Evolutionary conservation across 2,329 filamentous ascomycete genomes (phyloP), one percentile per base, ranked within the genome.

Genomic region (Grosmannia serpens): DNA sequence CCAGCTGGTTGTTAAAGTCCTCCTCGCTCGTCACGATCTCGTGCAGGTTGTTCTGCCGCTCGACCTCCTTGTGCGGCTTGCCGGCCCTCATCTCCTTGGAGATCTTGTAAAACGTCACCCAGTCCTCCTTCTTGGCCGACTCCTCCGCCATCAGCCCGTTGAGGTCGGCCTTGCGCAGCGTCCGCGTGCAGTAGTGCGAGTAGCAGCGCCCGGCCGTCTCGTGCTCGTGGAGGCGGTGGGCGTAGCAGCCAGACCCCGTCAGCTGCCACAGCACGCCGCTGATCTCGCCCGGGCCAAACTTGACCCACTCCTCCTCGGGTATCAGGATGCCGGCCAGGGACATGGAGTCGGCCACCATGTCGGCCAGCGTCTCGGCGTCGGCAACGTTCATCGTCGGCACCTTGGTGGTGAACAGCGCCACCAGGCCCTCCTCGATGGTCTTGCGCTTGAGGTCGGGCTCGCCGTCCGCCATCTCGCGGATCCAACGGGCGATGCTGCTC

Each of bases 311-410:
- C 70, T 99, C 94, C 38, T 96, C 92, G 17, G 86, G 85, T 6
- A 95, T 77, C 35, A 99, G 75, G 13, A 90, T 89, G 46, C 85
- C 86, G 10, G 86, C 84, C 27, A 82, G 79, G 63, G 92, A 82
- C 89, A 99, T 94, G 53, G 86, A 82, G 58, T 84, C 77, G 2
- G 95, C 85, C 0, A 96, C 88, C 47, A 83, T 84, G 60, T 83
- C 81, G 62, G 89, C 89, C 56, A 99, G 77, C 1, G 86, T 87
- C 70, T 99, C 94, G 0, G 94, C 94, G 75, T 99, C 95, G 7
- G 92, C 91, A 49, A 94, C 92, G 66, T 99, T 97, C 90, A 99
- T 96, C 0, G 91, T 99, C 0, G 94, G 91, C 0, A 99, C 91
- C 71, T 96, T 97, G 72, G 89, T 83, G 1, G 89, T 95, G 70